A percentile compares a stretch with the other conserved stretches of the same genome.
These are phyloP conservation scores for Phytophthora multivora DNA, from an alignment of 352 stramenopile genomes.

Conservation along the genomic window DNA sequence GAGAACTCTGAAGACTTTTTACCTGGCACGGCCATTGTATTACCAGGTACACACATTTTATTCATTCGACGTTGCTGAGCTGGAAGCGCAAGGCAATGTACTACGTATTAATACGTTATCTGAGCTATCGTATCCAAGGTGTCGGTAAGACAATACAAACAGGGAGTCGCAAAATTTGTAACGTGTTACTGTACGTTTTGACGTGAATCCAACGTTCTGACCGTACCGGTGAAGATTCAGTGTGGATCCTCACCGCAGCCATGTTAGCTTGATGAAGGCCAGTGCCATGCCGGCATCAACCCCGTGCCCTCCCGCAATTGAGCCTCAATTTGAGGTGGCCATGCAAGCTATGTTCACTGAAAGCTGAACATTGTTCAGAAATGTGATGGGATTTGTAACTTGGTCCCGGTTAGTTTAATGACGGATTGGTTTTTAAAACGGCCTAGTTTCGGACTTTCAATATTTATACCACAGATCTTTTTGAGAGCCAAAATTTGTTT, in stretches of 20 bases:
- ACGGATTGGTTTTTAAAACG: too few relatives aligned
- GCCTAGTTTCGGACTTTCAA: too few relatives aligned
- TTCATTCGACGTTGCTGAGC: constrained; percentile 13
- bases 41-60: constrained; percentile 34
- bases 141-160: constrained; percentile 6
- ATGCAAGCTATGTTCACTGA: too few relatives aligned
- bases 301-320: neutral
- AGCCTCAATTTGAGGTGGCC: neutral
- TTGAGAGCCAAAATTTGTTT: too few relatives aligned
- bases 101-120: neutral
- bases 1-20: neutral
- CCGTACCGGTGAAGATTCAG: too few relatives aligned
- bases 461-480: too few relatives aligned
- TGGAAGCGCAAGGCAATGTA: neutral
- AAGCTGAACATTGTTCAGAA: too few relatives aligned
- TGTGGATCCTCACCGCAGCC: too few relatives aligned
- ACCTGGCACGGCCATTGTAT: constrained; percentile 11
- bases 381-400: neutral
- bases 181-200: neutral
- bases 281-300: constrained; percentile 1
- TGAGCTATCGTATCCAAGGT: constrained; percentile 4
- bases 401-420: too few relatives aligned
- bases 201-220: constrained; percentile 6
- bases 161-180: neutral
- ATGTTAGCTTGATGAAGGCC: constrained; percentile 1